Percentiles rank a stretch among this genome's conserved stretches.
phyloP scores from a whole-genome alignment of 179 eudicot genomes.

The Sideroxylon spinosum region DNA sequence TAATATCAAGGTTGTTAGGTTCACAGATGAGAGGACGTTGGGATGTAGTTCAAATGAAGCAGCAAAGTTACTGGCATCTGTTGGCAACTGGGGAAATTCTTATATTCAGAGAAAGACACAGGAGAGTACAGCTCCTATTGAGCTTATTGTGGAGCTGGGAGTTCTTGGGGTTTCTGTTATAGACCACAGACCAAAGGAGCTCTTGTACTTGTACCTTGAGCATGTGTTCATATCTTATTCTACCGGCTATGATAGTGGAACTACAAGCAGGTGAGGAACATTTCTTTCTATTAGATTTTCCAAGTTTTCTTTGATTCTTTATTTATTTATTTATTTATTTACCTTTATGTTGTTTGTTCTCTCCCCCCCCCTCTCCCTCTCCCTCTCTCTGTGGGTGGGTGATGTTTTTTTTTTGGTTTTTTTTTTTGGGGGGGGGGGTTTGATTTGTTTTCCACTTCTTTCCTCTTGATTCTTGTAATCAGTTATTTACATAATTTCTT shows the following conservation, averaged over 20 bases:
- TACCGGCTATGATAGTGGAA: constrained; percentile 86
- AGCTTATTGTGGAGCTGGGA: constrained; percentile 81
- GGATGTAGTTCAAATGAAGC: constrained; percentile 36
- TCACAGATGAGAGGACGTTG: constrained; percentile 37
- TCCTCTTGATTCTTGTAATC: not conserved
- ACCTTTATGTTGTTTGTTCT: not conserved
- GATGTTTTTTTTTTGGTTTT: too few relatives aligned
- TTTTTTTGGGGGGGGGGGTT: too few relatives aligned
- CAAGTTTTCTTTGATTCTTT: not conserved
- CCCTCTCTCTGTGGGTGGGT: too few relatives aligned
- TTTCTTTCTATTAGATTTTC: constrained; percentile 14
- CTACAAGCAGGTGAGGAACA: constrained; percentile 65
- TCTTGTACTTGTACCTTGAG: constrained; percentile 76
- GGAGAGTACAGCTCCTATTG: constrained; percentile 58
- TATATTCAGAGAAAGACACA: constrained; percentile 44
- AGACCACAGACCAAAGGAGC: constrained; percentile 90
- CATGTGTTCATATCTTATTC: constrained; percentile 78
- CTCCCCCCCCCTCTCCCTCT: too few relatives aligned
- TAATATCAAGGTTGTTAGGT: constrained; percentile 67
- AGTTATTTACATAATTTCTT: not conserved
- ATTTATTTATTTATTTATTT: not conserved
- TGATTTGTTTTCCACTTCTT: too few relatives aligned
- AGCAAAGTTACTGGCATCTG: constrained; percentile 19
- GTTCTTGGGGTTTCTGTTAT: constrained; percentile 78
- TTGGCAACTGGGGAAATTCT: constrained; percentile 43